Evolutionary conservation across 2,329 filamentous ascomycete genomes (phyloP).

Genomic region (Talaromyces sp.): DNA sequence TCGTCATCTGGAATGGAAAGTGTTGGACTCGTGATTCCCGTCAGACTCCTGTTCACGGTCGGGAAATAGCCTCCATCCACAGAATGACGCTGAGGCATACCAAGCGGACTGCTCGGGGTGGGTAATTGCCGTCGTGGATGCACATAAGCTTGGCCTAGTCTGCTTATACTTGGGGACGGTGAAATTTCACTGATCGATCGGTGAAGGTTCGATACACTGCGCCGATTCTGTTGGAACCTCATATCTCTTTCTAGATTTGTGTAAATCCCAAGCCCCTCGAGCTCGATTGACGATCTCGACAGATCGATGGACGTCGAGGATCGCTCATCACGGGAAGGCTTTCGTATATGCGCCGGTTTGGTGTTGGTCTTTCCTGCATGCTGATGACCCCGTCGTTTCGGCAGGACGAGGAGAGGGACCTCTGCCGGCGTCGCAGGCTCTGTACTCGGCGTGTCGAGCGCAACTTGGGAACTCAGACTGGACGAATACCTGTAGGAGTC

Average conservation of each 20-base stretch:
- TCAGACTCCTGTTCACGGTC: conserved; percentile 10
- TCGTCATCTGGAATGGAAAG: conserved; percentile 40
- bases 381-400: conserved; percentile 22
- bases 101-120: conserved; percentile 51
- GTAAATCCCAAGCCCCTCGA: conserved; percentile 56
- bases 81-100: conserved; percentile 49
- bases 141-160: conserved; percentile 51
- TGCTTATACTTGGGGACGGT: conserved; percentile 51
- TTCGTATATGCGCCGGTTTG: conserved; percentile 53
- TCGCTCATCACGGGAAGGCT: conserved; percentile 49
- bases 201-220: conserved; percentile 44
- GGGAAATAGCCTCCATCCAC: conserved; percentile 23
- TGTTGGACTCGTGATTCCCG: conserved; percentile 1
- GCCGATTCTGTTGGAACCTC: conserved; percentile 38
- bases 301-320: conserved; percentile 51
- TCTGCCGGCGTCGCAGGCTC: conserved; percentile 16
- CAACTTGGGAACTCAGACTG: conserved; percentile 16
- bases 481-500: conserved; percentile 18
- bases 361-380: conserved; percentile 42
- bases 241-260: conserved; percentile 32
- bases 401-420: conserved; percentile 19
- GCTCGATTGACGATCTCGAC: conserved; percentile 53
- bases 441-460: conserved; percentile 14
- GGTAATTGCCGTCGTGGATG: conserved; percentile 56
- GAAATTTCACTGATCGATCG: conserved; percentile 52